phyloP scores from a whole-genome alignment of 495 filamentous ascomycete genomes.

The Penicillium steckii region DNA sequence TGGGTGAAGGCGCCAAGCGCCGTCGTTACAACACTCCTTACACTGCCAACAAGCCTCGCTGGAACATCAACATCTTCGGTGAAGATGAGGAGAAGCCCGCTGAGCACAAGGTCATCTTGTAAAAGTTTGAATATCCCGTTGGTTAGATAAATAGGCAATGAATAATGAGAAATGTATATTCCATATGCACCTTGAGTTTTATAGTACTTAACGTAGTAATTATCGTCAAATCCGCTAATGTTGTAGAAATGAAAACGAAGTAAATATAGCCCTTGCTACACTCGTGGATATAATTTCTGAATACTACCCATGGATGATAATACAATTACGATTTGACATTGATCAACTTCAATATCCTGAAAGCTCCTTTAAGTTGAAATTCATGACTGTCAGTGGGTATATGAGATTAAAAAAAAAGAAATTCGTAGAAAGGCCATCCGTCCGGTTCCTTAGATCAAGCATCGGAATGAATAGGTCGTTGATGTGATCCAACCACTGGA shows the following conservation, averaged over 20 bases:
- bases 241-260: background rate
- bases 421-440: background rate
- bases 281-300: too few relatives aligned
- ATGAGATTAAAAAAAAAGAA: background rate
- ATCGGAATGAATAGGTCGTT: constrained; percentile 18
- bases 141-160: background rate
- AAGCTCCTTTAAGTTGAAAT: background rate
- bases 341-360: too few relatives aligned
- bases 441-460: background rate
- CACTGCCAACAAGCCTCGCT: constrained; percentile 43
- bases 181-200: constrained; percentile 4
- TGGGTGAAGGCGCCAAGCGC: constrained; percentile 43
- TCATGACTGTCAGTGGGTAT: constrained; percentile 2
- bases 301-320: too few relatives aligned
- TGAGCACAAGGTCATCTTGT: constrained; percentile 41
- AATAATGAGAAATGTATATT: constrained; percentile 20
- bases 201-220: background rate
- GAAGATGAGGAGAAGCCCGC: constrained; percentile 44
- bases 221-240: background rate
- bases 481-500: constrained; percentile 17
- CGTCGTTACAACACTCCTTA: constrained; percentile 50
- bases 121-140: constrained; percentile 8
- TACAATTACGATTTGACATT: too few relatives aligned
- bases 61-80: constrained; percentile 47
- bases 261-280: too few relatives aligned